A percentile compares a stretch with the other conserved stretches of the same genome.
Conservation (phyloP, 805 yeast species). For the Saccharomycopsis sp. region DNA sequence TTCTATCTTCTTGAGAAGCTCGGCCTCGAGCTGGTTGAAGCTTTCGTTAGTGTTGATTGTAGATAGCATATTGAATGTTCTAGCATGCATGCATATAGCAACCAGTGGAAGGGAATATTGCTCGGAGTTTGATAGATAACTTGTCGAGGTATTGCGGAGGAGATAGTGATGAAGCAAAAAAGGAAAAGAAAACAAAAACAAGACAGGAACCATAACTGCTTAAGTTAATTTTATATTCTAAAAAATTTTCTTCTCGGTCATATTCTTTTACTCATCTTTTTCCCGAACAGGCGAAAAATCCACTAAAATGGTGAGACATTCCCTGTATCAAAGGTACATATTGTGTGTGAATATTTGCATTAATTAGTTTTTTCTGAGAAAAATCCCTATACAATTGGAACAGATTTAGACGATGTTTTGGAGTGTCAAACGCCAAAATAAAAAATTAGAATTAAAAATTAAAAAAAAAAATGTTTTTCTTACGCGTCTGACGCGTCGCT, state of each 20-base stretch:
- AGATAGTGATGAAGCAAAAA: neutral
- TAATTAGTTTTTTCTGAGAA: neutral
- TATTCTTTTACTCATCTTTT: neutral
- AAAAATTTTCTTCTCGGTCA: neutral
- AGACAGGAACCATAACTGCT: neutral
- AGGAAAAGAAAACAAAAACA: neutral
- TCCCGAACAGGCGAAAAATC: neutral
- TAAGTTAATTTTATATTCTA: neutral
- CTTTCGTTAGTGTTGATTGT: neutral
- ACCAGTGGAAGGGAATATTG: too few species aligned
- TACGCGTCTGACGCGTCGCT: neutral
- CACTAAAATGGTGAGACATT: neutral
- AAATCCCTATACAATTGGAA: neutral
- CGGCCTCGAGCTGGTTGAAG: conserved; percentile 12
- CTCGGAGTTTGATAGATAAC: too few species aligned
- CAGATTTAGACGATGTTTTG: neutral
- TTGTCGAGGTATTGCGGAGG: neutral
- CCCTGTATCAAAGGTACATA: neutral
- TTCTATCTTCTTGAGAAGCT: conserved; percentile 20
- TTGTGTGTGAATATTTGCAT: neutral
- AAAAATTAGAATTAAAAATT: too few species aligned
- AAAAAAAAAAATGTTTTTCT: neutral
- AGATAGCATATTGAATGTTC: conserved; percentile 1
- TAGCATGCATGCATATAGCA: too few species aligned
- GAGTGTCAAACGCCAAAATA: neutral